Evolutionary conservation across 495 filamentous ascomycete genomes (phyloP).

Genomic region (Jackrogersella minutella): DNA sequence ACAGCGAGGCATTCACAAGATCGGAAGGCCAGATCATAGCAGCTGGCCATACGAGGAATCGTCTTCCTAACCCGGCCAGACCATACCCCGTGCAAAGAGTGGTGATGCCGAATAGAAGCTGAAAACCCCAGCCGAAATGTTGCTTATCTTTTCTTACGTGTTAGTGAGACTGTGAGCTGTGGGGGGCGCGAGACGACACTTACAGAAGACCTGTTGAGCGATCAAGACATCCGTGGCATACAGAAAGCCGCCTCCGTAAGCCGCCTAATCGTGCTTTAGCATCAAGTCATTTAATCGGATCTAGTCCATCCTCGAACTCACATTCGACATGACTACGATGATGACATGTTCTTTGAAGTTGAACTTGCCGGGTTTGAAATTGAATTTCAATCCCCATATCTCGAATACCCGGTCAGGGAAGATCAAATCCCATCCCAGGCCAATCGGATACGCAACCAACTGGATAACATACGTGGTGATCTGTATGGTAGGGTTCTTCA

Average conservation of each 20-base stretch:
- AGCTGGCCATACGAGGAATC: conserved; percentile 67
- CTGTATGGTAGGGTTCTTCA: conserved; percentile 69
- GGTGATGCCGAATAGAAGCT: conserved; percentile 71
- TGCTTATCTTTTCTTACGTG: conserved; percentile 36
- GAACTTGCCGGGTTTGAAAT: conserved; percentile 74
- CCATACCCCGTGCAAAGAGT: conserved; percentile 79
- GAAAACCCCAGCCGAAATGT: conserved; percentile 68
- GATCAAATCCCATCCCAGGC: conserved; percentile 62
- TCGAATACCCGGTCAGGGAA: conserved; percentile 65
- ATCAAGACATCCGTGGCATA: conserved; percentile 60
- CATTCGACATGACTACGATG: conserved; percentile 77
- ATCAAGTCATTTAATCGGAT: neutral
- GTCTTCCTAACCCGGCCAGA: conserved; percentile 70
- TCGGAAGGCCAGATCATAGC: conserved; percentile 78
- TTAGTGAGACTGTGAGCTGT: neutral
- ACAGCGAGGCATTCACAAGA: conserved; percentile 70
- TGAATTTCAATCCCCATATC: conserved; percentile 66
- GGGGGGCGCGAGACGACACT: conserved; percentile 2
- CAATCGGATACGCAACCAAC: conserved; percentile 73
- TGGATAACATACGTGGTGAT: conserved; percentile 75
- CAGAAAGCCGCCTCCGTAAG: conserved; percentile 57
- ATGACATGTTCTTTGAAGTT: conserved; percentile 83
- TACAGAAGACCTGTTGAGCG: conserved; percentile 55
- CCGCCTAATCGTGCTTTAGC: conserved; percentile 34
- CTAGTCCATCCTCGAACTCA: conserved; percentile 35